phyloP scores from a whole-genome alignment of 139 green algal species.

The Penium margaritaceum region DNA sequence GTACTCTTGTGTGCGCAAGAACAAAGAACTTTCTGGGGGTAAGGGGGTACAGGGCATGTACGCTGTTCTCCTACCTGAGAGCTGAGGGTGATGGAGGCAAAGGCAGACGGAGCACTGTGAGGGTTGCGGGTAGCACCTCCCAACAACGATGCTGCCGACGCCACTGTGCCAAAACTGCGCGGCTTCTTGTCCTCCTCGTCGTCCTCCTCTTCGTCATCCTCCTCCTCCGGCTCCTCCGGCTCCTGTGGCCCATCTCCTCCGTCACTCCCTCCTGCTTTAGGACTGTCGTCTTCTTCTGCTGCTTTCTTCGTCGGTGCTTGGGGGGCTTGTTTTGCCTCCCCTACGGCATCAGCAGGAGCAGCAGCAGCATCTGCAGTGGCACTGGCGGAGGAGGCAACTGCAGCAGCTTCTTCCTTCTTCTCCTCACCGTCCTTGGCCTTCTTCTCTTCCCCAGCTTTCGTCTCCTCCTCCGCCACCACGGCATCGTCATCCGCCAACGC shows the following conservation, averaged over 20 bases:
- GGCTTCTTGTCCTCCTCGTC: slow-evolving; percentile 32
- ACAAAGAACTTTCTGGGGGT: too few relatives aligned
- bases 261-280: too few relatives aligned
- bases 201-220: slow-evolving; percentile 25
- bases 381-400: background rate
- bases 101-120: too few relatives aligned
- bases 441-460: background rate
- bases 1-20: too few relatives aligned
- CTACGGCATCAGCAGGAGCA: background rate
- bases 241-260: too few relatives aligned
- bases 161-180: slow-evolving; percentile 26
- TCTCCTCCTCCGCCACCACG: background rate
- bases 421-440: background rate
- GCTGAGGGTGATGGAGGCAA: slow-evolving; percentile 21
- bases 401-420: background rate
- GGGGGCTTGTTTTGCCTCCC: too few relatives aligned
- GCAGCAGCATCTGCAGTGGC: background rate
- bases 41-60: too few relatives aligned
- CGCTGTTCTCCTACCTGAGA: too few relatives aligned
- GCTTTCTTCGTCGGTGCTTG: too few relatives aligned
- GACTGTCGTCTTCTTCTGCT: too few relatives aligned
- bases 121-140: background rate
- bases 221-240: background rate
- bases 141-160: background rate
- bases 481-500: background rate